Evolutionary conservation across 2,329 filamentous ascomycete species (phyloP).

Genomic region (Arthrobotrys sinensis): DNA sequence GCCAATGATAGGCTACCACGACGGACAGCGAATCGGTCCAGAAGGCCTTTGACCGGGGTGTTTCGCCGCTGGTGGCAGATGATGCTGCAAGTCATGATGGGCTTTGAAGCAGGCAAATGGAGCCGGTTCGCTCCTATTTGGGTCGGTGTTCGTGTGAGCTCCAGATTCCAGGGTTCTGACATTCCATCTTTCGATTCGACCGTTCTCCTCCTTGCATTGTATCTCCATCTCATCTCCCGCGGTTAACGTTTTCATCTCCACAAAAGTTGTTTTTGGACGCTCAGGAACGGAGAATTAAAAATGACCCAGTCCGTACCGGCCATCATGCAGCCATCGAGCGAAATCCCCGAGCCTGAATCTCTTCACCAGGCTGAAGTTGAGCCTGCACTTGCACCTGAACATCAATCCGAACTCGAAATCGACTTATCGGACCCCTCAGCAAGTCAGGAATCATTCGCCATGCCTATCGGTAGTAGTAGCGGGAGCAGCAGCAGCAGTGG

Average conservation of each 20-base stretch:
- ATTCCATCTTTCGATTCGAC: slow-evolving; percentile 9
- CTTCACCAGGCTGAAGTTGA: slow-evolving; percentile 26
- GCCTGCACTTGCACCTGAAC: slow-evolving; percentile 5
- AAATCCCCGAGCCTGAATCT: slow-evolving; percentile 26
- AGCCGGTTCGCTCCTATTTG: slow-evolving; percentile 46
- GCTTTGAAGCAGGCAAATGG: slow-evolving; percentile 29
- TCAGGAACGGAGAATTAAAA: slow-evolving; percentile 36
- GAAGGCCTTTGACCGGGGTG: slow-evolving; percentile 19
- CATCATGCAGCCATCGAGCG: slow-evolving; percentile 5
- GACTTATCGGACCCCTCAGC: slow-evolving; percentile 5
- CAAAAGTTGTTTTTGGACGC: slow-evolving; percentile 20
- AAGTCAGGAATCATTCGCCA: slow-evolving; percentile 21
- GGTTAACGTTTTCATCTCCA: slow-evolving; percentile 7
- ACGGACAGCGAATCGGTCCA: slow-evolving; percentile 38
- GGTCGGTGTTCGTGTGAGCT: slow-evolving; percentile 38
- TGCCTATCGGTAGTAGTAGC: slow-evolving; percentile 41
- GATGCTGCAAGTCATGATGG: slow-evolving; percentile 57
- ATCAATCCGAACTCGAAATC: slow-evolving; percentile 31
- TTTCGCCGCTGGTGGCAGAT: slow-evolving; percentile 54
- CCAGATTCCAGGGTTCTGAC: slow-evolving; percentile 18
- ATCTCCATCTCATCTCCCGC: slow-evolving; percentile 7
- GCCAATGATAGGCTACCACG: slow-evolving; percentile 49
- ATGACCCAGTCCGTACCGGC: slow-evolving; percentile 6
- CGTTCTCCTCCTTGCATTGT: slow-evolving; percentile 21
- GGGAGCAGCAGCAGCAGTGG: slow-evolving; percentile 30